phyloP scores from a whole-genome alignment of 139 green algal species.

The Ulvella scutata region DNA sequence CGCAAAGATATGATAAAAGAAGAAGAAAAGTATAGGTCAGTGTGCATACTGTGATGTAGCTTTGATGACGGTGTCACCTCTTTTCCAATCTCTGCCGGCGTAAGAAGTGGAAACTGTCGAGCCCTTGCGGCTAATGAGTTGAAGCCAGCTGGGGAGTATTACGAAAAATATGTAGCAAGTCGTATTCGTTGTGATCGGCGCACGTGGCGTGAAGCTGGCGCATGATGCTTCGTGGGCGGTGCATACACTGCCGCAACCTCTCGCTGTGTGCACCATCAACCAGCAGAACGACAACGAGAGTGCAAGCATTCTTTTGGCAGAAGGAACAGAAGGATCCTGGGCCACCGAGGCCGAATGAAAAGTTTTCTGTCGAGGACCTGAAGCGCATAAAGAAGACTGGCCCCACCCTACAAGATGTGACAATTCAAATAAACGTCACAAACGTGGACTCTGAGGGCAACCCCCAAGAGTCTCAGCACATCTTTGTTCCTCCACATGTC shows the following conservation, averaged over 20 bases:
- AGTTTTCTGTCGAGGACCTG: not conserved
- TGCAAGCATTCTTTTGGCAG: not conserved
- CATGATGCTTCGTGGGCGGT: not conserved
- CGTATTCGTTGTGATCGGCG: not conserved
- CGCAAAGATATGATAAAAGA: too few relatives aligned
- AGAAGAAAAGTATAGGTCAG: too few relatives aligned
- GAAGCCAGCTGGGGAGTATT: too few relatives aligned
- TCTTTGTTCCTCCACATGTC: not conserved
- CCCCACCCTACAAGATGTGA: not conserved
- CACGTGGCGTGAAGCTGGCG: not conserved
- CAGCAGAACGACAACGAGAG: not conserved
- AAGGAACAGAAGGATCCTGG: not conserved
- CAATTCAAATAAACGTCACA: constrained; percentile 1
- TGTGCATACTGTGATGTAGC: too few relatives aligned
- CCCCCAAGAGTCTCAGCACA: not conserved
- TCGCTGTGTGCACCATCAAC: not conserved
- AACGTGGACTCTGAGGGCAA: not conserved
- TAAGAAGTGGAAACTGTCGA: too few relatives aligned
- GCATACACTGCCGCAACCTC: not conserved
- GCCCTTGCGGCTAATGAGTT: too few relatives aligned
- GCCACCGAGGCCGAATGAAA: not conserved
- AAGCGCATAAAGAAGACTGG: not conserved
- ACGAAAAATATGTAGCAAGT: not conserved
- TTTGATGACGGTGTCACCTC: too few relatives aligned
- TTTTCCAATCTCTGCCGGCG: too few relatives aligned